These are phyloP conservation scores for Citrus maxima DNA, from an alignment of 345 rosid species.

Conservation along the genomic window DNA sequence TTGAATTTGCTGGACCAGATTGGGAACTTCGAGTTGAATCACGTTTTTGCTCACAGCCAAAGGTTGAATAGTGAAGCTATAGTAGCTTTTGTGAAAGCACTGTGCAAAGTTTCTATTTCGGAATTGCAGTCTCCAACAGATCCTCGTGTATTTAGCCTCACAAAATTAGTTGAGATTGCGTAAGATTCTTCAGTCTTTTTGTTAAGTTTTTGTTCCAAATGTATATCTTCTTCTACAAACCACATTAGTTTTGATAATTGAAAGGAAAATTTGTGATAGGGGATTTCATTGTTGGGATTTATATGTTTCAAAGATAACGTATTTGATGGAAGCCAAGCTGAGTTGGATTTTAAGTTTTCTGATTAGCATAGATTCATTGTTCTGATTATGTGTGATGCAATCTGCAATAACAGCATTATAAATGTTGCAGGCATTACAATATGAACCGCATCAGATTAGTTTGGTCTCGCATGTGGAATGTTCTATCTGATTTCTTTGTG, in stretches of 20 bases:
- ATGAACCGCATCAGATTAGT: conserved; percentile 97
- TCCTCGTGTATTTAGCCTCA: conserved; percentile 97
- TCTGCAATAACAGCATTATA: conserved; percentile 2
- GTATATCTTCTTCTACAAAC: background rate
- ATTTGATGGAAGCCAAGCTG: background rate
- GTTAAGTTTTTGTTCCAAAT: background rate
- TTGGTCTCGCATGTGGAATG: conserved; percentile 96
- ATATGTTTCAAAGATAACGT: background rate
- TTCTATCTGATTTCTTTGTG: conserved; percentile 91
- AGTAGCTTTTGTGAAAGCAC: conserved; percentile 90
- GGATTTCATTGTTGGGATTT: background rate
- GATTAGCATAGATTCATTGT: background rate
- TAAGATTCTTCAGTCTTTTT: conserved; percentile 39
- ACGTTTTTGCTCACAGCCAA: conserved; percentile 95
- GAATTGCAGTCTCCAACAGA: conserved; percentile 98
- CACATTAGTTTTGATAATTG: background rate
- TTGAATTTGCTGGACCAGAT: conserved; percentile 98
- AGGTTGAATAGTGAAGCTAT: conserved; percentile 90
- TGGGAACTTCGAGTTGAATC: conserved; percentile 86
- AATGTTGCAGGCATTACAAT: conserved; percentile 82
- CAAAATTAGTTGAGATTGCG: conserved; percentile 96
- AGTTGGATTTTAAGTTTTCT: background rate
- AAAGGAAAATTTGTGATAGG: background rate
- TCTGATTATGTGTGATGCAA: background rate
- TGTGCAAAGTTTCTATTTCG: conserved; percentile 89